These are phyloP conservation scores for Akanthomyces muscarius DNA, from an alignment of 2,329 filamentous ascomycete species.

Conservation along the genomic window DNA sequence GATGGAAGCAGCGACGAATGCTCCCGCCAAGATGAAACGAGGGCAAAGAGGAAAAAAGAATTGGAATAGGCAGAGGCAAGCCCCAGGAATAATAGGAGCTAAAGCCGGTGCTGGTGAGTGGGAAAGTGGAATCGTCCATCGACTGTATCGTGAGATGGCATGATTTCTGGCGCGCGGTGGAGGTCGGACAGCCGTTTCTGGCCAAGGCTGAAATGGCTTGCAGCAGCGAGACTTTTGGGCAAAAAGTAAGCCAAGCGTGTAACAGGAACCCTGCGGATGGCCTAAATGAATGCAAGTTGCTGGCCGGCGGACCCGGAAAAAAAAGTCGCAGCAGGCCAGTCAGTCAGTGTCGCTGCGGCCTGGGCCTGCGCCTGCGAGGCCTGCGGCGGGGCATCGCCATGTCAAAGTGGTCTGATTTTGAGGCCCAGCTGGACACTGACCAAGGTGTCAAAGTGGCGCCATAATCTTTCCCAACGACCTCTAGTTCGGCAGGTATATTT, in stretches of 20 bases:
- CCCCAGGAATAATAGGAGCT: background rate
- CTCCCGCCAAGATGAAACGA: constrained; percentile 2
- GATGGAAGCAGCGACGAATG: background rate
- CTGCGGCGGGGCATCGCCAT: constrained; percentile 1
- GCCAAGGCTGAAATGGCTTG: constrained; percentile 14
- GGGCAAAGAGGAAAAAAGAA: background rate
- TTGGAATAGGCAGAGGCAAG: background rate
- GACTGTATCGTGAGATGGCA: constrained; percentile 16
- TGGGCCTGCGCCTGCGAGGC: background rate
- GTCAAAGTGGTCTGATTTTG: constrained; percentile 19
- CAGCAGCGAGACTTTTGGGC: background rate
- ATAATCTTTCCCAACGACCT: constrained; percentile 1
- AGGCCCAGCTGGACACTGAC: constrained; percentile 13
- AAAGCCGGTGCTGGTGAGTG: background rate
- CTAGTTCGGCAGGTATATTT: background rate
- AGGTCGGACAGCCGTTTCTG: constrained; percentile 2
- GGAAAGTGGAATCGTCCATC: constrained; percentile 13
- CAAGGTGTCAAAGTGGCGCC: constrained; percentile 15
- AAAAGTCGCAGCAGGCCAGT: background rate
- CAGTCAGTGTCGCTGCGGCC: background rate
- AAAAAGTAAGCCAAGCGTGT: constrained; percentile 5
- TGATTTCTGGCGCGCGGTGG: constrained; percentile 17
- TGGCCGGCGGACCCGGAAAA: background rate
- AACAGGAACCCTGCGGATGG: constrained; percentile 4
- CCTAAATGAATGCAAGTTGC: background rate